Evolutionary conservation across 768 basidiomycete genomes (phyloP).

Genomic region (Hysterangium stoloniferum): DNA sequence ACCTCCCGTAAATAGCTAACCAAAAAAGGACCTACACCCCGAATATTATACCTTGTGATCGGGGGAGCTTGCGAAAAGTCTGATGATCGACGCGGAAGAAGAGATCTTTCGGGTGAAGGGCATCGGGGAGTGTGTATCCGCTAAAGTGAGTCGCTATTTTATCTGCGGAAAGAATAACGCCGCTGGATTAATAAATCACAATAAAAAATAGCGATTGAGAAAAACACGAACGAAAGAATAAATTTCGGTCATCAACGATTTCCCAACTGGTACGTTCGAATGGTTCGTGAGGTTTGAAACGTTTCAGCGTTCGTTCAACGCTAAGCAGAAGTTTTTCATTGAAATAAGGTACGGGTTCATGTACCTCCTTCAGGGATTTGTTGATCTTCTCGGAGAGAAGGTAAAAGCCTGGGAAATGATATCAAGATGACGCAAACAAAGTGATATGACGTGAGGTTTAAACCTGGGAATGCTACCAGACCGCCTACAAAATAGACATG

Average conservation of each 20-base stretch:
- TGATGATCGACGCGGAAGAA: constrained; percentile 29
- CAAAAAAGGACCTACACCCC: constrained; percentile 21
- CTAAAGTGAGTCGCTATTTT: constrained; percentile 16
- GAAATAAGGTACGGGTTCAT: constrained; percentile 27
- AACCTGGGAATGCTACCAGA: constrained; percentile 26
- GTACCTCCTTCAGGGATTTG: constrained; percentile 22
- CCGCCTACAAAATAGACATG: constrained; percentile 30
- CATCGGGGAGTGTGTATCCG: constrained; percentile 9
- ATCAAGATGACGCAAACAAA: constrained; percentile 17
- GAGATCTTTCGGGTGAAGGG: constrained; percentile 24
- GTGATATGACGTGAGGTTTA: not conserved
- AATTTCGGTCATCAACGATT: constrained; percentile 26
- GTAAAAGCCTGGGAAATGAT: constrained; percentile 23
- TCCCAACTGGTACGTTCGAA: constrained; percentile 31
- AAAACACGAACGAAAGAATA: constrained; percentile 20
- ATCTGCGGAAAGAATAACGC: constrained; percentile 16
- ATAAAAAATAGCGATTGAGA: too few relatives aligned
- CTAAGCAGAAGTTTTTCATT: constrained; percentile 27
- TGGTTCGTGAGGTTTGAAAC: constrained; percentile 25
- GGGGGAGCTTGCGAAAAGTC: constrained; percentile 31
- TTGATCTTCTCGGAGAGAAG: constrained; percentile 26
- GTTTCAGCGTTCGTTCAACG: constrained; percentile 30
- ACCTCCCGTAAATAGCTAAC: too few relatives aligned
- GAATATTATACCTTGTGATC: constrained; percentile 26
- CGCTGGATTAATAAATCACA: not conserved